Evolutionary conservation across 2,329 filamentous ascomycete genomes (phyloP).

Genomic region (Paraconiothyrium sp.): DNA sequence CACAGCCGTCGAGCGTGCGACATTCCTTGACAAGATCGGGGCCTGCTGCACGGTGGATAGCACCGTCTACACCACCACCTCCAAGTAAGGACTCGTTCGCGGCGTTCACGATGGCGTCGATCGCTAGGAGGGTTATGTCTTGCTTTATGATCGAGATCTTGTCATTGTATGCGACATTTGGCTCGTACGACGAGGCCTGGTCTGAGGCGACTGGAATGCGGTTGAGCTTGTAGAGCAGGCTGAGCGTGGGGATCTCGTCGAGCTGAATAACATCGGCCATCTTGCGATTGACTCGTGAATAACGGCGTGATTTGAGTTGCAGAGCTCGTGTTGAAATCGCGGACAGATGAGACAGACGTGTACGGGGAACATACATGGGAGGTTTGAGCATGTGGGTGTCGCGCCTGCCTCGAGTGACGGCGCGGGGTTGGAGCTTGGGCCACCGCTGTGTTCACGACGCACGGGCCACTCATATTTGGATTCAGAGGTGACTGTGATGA

Average conservation of each 20-base stretch:
- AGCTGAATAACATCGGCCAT: slow-evolving; percentile 49
- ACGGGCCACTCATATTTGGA: neutral
- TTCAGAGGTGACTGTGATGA: neutral
- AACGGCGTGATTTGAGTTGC: neutral
- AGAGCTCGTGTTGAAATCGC: neutral
- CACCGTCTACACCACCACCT: slow-evolving; percentile 81
- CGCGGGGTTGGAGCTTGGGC: slow-evolving; percentile 13
- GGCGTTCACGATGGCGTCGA: slow-evolving; percentile 92
- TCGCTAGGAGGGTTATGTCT: slow-evolving; percentile 81
- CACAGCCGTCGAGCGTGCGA: slow-evolving; percentile 73
- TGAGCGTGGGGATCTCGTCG: slow-evolving; percentile 69
- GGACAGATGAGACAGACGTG: neutral
- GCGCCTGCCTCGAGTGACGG: neutral
- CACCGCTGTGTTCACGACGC: slow-evolving; percentile 1
- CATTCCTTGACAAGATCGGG: slow-evolving; percentile 75
- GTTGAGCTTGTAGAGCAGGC: slow-evolving; percentile 70
- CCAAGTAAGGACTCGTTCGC: slow-evolving; percentile 82
- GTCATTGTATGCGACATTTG: slow-evolving; percentile 62
- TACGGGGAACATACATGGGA: neutral
- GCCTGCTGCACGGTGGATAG: slow-evolving; percentile 87
- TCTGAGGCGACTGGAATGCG: slow-evolving; percentile 52
- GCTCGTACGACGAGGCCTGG: slow-evolving; percentile 23
- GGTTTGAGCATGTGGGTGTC: too few species aligned
- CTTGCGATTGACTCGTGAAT: slow-evolving; percentile 12
- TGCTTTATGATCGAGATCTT: slow-evolving; percentile 75